A percentile compares a stretch with the other conserved stretches of the same genome.
phyloP scores from a whole-genome alignment of 1,284 basidiomycete genomes.

The Trichosporon asahii region DNA sequence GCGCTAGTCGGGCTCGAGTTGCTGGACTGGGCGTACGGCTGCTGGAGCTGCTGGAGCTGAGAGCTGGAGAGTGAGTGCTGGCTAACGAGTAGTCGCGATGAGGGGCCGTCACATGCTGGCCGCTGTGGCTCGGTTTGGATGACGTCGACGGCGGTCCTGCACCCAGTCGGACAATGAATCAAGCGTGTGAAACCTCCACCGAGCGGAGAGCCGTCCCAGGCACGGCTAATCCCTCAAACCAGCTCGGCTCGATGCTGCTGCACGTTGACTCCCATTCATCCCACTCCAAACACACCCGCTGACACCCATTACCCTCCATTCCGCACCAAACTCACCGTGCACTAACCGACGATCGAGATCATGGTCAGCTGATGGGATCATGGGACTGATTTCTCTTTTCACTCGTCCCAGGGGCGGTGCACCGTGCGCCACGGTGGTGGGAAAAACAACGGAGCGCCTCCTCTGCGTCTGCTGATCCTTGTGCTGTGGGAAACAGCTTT shows the following conservation, averaged over 20 bases:
- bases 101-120: background rate
- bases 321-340: background rate
- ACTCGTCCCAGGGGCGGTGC: background rate
- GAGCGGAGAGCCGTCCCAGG: background rate
- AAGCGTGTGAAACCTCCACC: conserved; percentile 3
- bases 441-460: background rate
- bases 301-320: background rate
- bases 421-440: background rate
- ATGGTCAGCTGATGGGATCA: background rate
- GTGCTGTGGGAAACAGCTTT: background rate
- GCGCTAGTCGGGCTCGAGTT: background rate
- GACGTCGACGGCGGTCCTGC: background rate
- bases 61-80: background rate
- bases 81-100: background rate
- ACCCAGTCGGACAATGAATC: background rate
- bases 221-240: background rate
- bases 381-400: background rate
- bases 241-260: background rate
- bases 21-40: background rate
- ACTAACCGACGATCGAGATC: conserved; percentile 5
- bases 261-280: background rate
- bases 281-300: background rate
- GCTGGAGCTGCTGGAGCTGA: background rate
- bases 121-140: background rate
- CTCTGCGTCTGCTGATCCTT: background rate